phyloP scores from a whole-genome alignment of 495 filamentous ascomycete species.

The Beverwykella pulmonaria region DNA sequence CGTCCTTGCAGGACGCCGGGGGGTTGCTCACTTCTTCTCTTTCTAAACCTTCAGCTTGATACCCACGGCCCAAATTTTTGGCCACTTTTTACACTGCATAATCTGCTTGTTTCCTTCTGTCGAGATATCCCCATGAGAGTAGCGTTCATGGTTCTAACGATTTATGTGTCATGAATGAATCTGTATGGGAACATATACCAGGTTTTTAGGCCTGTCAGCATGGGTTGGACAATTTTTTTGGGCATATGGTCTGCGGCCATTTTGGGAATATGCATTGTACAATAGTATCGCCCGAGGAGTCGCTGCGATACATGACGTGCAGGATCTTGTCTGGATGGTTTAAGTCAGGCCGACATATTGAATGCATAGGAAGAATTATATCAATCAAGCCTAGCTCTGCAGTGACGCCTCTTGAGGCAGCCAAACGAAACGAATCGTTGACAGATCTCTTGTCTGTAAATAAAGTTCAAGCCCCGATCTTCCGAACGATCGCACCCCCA shows the following conservation, averaged over 20 bases:
- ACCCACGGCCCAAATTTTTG: slow-evolving; percentile 14
- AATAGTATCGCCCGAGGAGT: background rate
- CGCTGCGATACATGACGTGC: background rate
- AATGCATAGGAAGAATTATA: background rate
- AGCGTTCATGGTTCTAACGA: slow-evolving; percentile 29
- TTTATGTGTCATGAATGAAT: slow-evolving; percentile 26
- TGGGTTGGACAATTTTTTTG: slow-evolving; percentile 13
- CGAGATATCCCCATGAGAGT: slow-evolving; percentile 25
- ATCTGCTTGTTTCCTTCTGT: background rate
- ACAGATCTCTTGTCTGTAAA: background rate
- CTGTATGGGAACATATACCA: background rate
- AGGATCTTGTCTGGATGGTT: background rate
- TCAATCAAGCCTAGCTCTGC: background rate
- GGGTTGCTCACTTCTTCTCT: slow-evolving; percentile 24
- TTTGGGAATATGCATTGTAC: background rate
- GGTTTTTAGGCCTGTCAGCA: slow-evolving; percentile 1
- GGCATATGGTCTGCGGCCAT: background rate
- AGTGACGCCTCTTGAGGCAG: background rate
- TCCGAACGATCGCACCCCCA: background rate
- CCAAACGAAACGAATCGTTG: background rate
- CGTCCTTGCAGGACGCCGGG: slow-evolving; percentile 34
- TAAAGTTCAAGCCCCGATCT: background rate
- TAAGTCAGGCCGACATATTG: background rate
- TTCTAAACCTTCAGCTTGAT: slow-evolving; percentile 26
- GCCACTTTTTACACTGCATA: background rate